Conservation (phyloP, 257 asterid species). For the Eustoma russellianum region DNA sequence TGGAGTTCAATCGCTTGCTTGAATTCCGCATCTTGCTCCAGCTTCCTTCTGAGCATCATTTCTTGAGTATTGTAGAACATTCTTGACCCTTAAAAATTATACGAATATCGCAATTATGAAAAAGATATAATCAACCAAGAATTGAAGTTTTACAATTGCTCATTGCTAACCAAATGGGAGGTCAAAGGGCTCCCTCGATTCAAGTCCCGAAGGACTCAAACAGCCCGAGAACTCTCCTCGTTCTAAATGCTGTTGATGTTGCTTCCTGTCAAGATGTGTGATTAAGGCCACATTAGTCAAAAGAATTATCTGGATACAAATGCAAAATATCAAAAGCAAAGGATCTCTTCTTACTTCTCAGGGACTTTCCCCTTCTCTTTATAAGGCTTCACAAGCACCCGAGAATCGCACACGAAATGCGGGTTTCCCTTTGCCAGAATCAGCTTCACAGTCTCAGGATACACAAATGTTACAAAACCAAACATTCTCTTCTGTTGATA, state of each 20-base stretch:
- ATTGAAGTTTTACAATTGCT: not conserved
- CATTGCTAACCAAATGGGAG: constrained; percentile 56
- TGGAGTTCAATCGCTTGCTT: constrained; percentile 78
- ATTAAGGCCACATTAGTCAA: constrained; percentile 6
- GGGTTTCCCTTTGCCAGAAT: constrained; percentile 65
- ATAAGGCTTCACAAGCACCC: constrained; percentile 65
- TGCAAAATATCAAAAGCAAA: not conserved
- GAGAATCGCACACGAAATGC: constrained; percentile 49
- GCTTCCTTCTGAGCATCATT: constrained; percentile 55
- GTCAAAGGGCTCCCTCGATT: constrained; percentile 58
- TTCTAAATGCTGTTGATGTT: constrained; percentile 58
- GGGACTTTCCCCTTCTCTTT: constrained; percentile 63
- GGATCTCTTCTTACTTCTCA: constrained; percentile 36
- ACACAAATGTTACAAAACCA: constrained; percentile 73
- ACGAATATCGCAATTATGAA: not conserved
- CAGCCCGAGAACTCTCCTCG: constrained; percentile 53
- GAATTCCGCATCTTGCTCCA: constrained; percentile 71
- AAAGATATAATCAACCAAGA: not conserved
- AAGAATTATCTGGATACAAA: not conserved
- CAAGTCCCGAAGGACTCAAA: constrained; percentile 60
- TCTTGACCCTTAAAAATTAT: constrained; percentile 42
- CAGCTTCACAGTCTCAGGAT: constrained; percentile 48
- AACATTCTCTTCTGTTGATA: constrained; percentile 75
- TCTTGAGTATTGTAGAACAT: constrained; percentile 59
- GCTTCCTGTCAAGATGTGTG: constrained; percentile 41